Conservation (phyloP, 73 alveolate genomes). For the Paramecium biaurelia region DNA sequence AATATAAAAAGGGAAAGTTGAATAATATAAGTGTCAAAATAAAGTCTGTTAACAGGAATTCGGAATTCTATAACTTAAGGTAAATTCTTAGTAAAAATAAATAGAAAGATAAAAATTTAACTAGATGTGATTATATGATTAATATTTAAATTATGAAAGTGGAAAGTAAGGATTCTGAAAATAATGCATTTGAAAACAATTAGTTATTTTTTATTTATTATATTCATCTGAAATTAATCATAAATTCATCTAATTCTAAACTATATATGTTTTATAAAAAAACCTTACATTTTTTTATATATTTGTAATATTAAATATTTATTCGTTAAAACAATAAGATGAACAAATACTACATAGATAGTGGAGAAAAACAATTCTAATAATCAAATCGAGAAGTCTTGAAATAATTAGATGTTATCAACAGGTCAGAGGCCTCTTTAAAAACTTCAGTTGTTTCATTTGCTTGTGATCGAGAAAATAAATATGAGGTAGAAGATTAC, state of each 20-base stretch:
- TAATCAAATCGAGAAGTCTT: neutral
- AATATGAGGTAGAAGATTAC: neutral
- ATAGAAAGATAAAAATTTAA: no score
- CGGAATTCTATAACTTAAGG: no score
- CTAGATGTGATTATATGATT: no score
- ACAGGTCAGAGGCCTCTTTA: neutral
- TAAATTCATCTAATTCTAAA: neutral
- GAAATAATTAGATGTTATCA: neutral
- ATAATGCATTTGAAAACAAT: no score
- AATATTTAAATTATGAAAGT: no score
- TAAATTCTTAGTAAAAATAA: no score
- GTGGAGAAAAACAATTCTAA: conserved; percentile 2
- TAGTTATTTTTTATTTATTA: no score
- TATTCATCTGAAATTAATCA: neutral
- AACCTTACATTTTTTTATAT: neutral
- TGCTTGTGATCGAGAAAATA: neutral
- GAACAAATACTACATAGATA: conserved; percentile 21
- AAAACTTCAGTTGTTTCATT: conserved; percentile 12
- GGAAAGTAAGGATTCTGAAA: neutral
- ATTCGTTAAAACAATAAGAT: conserved; percentile 11
- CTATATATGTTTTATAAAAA: neutral
- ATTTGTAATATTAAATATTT: neutral
- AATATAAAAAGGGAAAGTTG: neutral
- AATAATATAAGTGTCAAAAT: no score
- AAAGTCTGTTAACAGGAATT: neutral